Percentiles rank a stretch among this genome's conserved stretches.
Evolutionary conservation across 2,329 filamentous ascomycete genomes (phyloP).

Genomic region (Hortaea werneckii): DNA sequence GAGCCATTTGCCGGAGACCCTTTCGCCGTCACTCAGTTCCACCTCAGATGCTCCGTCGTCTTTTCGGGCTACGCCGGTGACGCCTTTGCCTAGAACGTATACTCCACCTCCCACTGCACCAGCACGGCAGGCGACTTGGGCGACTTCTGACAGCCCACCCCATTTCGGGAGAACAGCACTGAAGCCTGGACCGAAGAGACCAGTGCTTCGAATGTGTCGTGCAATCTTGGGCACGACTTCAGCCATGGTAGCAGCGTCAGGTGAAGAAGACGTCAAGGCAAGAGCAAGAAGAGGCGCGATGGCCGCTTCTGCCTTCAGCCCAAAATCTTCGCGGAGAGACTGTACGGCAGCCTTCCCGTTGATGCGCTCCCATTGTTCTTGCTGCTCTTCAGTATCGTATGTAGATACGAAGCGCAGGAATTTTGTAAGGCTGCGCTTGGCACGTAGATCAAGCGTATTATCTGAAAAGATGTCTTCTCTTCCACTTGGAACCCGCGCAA

Average conservation of each 20-base stretch:
- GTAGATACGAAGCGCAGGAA: constrained; percentile 80
- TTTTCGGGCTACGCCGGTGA: constrained; percentile 32
- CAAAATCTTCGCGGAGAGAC: constrained; percentile 48
- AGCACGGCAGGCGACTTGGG: constrained; percentile 83
- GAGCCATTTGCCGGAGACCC: constrained; percentile 21
- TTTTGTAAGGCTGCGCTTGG: constrained; percentile 84
- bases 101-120: constrained; percentile 82
- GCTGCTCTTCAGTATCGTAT: constrained; percentile 56
- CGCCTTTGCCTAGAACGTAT: constrained; percentile 71
- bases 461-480: constrained; percentile 86
- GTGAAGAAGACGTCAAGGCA: constrained; percentile 56
- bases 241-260: constrained; percentile 48
- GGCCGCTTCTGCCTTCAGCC: constrained; percentile 50
- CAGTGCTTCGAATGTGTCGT: constrained; percentile 75
- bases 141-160: constrained; percentile 79
- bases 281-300: constrained; percentile 59
- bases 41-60: constrained; percentile 11
- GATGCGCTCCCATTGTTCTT: constrained; percentile 50
- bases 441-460: constrained; percentile 61
- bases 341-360: constrained; percentile 45
- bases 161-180: constrained; percentile 86
- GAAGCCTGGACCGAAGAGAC: constrained; percentile 79
- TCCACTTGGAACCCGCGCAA: constrained; percentile 65
- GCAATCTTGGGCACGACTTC: constrained; percentile 65
- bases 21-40: constrained; percentile 20